Conservation (phyloP, 2,329 filamentous ascomycete genomes). For the Phialocephala subalpina region DNA sequence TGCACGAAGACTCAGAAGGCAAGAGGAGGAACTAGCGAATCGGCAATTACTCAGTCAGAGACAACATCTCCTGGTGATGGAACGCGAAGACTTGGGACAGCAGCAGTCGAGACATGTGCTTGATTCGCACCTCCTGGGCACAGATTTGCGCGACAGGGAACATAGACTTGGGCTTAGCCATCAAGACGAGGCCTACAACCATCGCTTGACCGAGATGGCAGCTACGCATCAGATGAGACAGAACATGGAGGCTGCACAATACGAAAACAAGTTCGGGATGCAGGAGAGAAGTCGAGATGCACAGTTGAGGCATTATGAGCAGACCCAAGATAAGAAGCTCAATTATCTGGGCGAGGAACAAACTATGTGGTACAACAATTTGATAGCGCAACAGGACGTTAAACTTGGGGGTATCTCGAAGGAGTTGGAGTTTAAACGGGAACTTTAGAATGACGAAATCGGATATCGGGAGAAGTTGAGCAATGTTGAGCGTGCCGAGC, state of each 20-base stretch:
- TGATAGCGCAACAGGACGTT: neutral
- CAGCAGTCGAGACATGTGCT: too few species aligned
- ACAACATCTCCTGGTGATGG: conserved; percentile 4
- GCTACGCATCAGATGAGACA: neutral
- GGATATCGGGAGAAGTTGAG: neutral
- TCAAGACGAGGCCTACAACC: neutral
- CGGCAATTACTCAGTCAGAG: conserved; percentile 3
- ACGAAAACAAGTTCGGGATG: neutral
- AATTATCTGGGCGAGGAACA: conserved; percentile 2
- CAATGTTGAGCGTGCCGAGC: neutral
- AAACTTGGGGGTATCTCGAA: conserved; percentile 1
- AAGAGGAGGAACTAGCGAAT: conserved; percentile 1
- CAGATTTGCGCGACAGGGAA: conserved; percentile 2
- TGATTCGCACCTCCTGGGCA: neutral
- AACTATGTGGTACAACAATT: neutral
- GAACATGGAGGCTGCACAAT: conserved; percentile 7
- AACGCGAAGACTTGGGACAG: neutral
- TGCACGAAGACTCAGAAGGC: conserved; percentile 1
- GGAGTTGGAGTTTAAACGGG: neutral
- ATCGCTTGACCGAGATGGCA: neutral
- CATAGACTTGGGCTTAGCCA: neutral
- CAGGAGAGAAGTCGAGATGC: neutral
- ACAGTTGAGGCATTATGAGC: neutral
- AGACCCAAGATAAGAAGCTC: neutral
- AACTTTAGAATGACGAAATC: neutral